Base-by-base conservation (phyloP, 495 filamentous ascomycete species). In the Opeltia flavorubescens region DNA sequence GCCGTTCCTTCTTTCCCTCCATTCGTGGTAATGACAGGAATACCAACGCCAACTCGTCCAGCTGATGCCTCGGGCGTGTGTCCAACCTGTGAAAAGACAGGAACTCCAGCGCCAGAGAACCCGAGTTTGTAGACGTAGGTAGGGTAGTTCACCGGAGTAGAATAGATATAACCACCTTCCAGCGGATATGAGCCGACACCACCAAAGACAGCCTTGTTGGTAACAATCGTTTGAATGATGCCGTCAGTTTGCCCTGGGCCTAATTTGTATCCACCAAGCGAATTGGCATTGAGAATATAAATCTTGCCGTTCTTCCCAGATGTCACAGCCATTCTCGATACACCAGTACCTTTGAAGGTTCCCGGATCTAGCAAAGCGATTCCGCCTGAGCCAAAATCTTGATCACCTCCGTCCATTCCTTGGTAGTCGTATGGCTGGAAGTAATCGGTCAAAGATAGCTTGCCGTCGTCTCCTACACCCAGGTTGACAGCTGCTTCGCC, bases 401-500 rank as follows among this genome's bases (percentile, higher is more conserved):
- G 46, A 44, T 62, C 50, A 53, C 51, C 50, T 23, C 50, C 46
- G 47, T 64, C 47, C 41, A 59, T 43, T 25, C 43, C 45, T 8
- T 51, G 24, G 46, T 65, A 51, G 18, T 58, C 56, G 43, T 59
- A 59, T 13, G 63, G 57, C 41, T 60, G 56, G 41, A 62, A 59
- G 36, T 60, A 63, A 42, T 56, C 54, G 38, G 51, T 44, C 23
- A 60, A 24, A 17, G 25, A 25, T 7, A 59, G 46, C 12, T 43
- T 61, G 9, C 70, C 70, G 33, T 60, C 60, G 9, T 53, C 46
- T 15, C 59, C 57, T 25, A 74, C 62, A 23, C 49, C 57, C 51
- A 69, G 58, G 44, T 65, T 59, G 27, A 66, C 62, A 23, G 61
- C 59, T 7, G 62, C 64, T 49, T 72, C 64, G 41, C 65, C 67